Percentiles rank a stretch among this genome's conserved stretches.
These are phyloP conservation scores for Aphanomyces cochlioides DNA, from an alignment of 352 stramenopile species.

Conservation along the genomic window DNA sequence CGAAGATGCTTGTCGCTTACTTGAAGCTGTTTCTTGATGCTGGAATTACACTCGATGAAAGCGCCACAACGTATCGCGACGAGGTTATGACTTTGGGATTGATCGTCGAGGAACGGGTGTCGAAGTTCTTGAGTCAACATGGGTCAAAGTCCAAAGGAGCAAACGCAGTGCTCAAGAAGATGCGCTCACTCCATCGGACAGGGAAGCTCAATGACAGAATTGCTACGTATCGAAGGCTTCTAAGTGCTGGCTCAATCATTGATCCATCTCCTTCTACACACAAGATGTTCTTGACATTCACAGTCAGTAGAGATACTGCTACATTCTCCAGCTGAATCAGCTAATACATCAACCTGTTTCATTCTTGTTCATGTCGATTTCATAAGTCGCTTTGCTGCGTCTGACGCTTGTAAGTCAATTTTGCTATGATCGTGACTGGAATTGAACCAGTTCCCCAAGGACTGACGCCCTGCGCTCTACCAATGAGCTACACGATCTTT, in stretches of 20 bases:
- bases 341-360: too few species aligned
- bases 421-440: too few species aligned
- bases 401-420: too few species aligned
- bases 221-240: background rate
- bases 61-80: background rate
- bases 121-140: background rate
- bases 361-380: too few species aligned
- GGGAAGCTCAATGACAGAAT: background rate
- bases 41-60: conserved; percentile 28
- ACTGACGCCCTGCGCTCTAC: too few species aligned
- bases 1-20: conserved; percentile 33
- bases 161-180: background rate
- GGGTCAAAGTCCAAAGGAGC: background rate
- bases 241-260: background rate
- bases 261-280: background rate
- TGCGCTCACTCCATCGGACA: background rate
- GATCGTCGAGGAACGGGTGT: background rate
- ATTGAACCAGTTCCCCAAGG: too few species aligned
- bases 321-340: too few species aligned
- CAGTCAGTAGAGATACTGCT: background rate
- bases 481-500: too few species aligned
- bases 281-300: background rate
- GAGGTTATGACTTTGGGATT: background rate
- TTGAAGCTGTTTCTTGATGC: conserved; percentile 37
- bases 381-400: too few species aligned